A percentile compares a stretch with the other conserved stretches of the same genome.
Evolutionary conservation across 192 early-diverging fungal species (phyloP).

Genomic region (Coemansia sp.): DNA sequence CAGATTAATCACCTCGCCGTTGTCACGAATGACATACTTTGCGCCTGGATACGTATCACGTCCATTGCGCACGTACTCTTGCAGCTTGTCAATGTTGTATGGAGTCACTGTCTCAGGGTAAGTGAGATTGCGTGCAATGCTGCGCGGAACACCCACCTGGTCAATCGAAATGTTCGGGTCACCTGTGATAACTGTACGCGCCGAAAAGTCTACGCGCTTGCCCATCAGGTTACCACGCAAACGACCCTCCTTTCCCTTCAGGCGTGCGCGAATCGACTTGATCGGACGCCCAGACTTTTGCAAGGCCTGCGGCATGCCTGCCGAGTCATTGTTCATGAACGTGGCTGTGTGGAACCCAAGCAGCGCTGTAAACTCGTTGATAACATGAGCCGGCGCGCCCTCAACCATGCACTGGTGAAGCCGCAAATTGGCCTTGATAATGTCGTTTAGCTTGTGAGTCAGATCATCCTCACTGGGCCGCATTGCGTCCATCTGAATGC

Average conservation of each 20-base stretch:
- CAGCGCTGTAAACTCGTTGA: conserved; percentile 83
- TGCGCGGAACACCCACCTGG: conserved; percentile 96
- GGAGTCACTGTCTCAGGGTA: conserved; percentile 97
- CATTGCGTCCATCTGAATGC: conserved; percentile 89
- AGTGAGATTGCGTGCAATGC: conserved; percentile 95
- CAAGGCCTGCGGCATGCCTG: conserved; percentile 84
- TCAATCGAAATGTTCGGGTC: conserved; percentile 98
- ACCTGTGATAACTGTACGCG: conserved; percentile 98
- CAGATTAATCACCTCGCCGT: conserved; percentile 90
- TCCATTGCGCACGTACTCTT: conserved; percentile 86
- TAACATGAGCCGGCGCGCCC: conserved; percentile 83
- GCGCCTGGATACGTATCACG: conserved; percentile 94
- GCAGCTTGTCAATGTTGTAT: conserved; percentile 90
- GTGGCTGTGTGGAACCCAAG: conserved; percentile 95
- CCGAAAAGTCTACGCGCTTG: conserved; percentile 99
- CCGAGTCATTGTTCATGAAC: conserved; percentile 96
- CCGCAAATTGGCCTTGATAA: conserved; percentile 89
- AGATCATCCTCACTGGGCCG: conserved; percentile 93
- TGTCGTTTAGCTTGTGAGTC: conserved; percentile 90
- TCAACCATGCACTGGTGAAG: conserved; percentile 79
- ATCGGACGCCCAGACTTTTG: conserved; percentile 94
- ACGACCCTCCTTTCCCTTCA: conserved; percentile 99
- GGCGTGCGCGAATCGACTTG: conserved; percentile 91
- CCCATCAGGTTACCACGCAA: conserved; percentile 99
- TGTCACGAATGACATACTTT: conserved; percentile 93